Evolutionary conservation across 2,329 filamentous ascomycete genomes (phyloP), one percentile per base, ranked within the genome.

Genomic region (Lecanosticta acicola): DNA sequence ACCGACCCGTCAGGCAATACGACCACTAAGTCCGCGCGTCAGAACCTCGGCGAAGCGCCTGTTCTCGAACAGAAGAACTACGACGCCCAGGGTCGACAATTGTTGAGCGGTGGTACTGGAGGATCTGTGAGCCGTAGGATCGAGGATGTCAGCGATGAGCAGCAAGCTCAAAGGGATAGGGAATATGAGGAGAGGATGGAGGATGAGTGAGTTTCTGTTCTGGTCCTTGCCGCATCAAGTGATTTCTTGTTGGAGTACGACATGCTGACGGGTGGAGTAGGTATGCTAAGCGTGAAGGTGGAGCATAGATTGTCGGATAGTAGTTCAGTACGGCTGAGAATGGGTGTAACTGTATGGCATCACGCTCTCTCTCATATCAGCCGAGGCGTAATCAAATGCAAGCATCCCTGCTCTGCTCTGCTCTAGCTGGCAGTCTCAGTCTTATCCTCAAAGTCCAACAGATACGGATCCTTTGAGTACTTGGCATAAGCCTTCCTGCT

Each of bases 401-500:
- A n/a, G n/a, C n/a, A n/a, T n/a, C n/a, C n/a, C n/a, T n/a, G n/a
- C n/a, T n/a, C n/a, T n/a, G n/a, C n/a, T n/a, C n/a, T n/a, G n/a
- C n/a, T n/a, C n/a, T n/a, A 64, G 43, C 51, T 59, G 24, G 55
- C 64, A 39, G 62, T 49, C 41, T 62, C 61, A 24, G 47, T 53
- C 51, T 59, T 64, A 16, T 53, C 58, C 19, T 56, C 48, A 45
- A 67, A 67, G 11, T 60, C 56, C 39, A 57, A 7, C 56, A 74
- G 57, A 62, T 68, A 72, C 49, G 39, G 55, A 56, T 74, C 71
- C 44, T 63, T 66, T 63, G 68, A 79, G 76, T 71, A 77, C 37
- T 55, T 57, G 48, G 55, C 56, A 67, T 82, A 98, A 18, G 67
- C 75, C 24, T 76, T 69, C 53, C 93, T 73, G 42, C 69, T 76